These are phyloP conservation scores for Colletotrichum brevisporum DNA, from an alignment of 2,329 filamentous ascomycete genomes.

Conservation along the genomic window DNA sequence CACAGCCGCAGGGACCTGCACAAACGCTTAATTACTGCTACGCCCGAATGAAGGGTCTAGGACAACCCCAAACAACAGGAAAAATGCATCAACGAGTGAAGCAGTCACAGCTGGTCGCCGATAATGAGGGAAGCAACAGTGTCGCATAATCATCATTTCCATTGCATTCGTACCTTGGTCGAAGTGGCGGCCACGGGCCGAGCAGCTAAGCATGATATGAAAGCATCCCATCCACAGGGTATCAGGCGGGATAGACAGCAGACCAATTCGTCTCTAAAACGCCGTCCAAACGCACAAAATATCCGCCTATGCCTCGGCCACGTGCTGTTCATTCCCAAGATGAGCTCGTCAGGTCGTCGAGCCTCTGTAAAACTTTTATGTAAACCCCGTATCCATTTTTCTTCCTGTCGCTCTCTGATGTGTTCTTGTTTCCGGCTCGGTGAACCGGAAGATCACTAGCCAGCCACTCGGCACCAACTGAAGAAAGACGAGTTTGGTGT, in stretches of 20 bases:
- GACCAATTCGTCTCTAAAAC: constrained; percentile 19
- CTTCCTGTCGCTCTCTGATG: neutral
- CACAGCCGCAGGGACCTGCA: constrained; percentile 9
- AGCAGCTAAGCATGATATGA: constrained; percentile 17
- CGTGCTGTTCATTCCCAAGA: constrained; percentile 33
- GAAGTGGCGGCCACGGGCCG: constrained; percentile 20
- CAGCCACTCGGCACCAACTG: neutral
- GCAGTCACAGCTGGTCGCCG: neutral
- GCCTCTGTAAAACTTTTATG: constrained; percentile 36
- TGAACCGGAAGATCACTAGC: neutral
- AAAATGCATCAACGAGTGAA: neutral
- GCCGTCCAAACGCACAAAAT: constrained; percentile 26
- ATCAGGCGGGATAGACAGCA: constrained; percentile 19
- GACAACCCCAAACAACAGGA: neutral
- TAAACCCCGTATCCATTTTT: constrained; percentile 25
- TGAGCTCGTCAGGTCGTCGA: constrained; percentile 13
- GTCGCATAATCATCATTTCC: constrained; percentile 36
- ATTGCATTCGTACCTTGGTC: constrained; percentile 26
- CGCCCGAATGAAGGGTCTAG: no score
- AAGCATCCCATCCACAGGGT: constrained; percentile 8
- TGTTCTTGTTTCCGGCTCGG: constrained; percentile 12
- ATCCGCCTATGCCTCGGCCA: constrained; percentile 23
- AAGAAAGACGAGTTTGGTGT: constrained; percentile 15
- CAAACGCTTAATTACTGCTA: neutral
- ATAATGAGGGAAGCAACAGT: neutral